Base-by-base conservation (phyloP, 2,329 filamentous ascomycete genomes). In the Phyllosticta citrichinensis region DNA sequence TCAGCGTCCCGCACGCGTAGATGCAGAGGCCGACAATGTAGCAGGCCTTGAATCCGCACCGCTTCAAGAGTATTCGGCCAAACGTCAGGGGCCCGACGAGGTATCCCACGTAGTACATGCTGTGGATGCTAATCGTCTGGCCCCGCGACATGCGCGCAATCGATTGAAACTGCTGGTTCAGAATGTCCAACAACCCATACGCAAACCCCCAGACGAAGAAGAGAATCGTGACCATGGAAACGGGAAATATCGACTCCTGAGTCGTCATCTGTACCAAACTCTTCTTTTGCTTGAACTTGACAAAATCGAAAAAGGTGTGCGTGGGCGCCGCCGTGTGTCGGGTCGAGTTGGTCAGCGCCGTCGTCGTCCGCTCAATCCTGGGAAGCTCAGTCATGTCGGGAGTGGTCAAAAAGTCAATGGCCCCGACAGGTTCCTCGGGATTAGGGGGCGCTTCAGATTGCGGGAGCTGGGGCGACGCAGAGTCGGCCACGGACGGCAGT, bases 181-280 rank as follows among this genome's bases (percentile, higher is more conserved):
- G 81, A 0, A 87, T 87, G 68, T 94, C 91, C 5, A 96, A 78
- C 1, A 96, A 80, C 0, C 92, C 92, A 67, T 96, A 96, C 0
- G 91, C 91, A 62, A 96, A 87, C 0, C 92, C 92, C 91, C 91
- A 96, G 2, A 96, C 77, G 65, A 96, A 85, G 74, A 96, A 96
- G 0, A 96, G 77, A 6, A 92, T 81, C 1, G 88, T 89, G 22
- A 95, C 90, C 64, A 90, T 79, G 17, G 82, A 80, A 68, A 88
- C 86, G 64, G 90, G 89, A 64, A 85, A 87, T 65, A 88, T 76
- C 0, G 87, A 88, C 64, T 91, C 87, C 11, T 74, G 70, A 1
- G 79, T 79, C 1, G 82, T 84, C 61, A 84, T 83, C 22, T 83
- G 78, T 8, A 90, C 81, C 78, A 91, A 85, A 68, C 85, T 88